Evolutionary conservation across 129 eudicot genomes (phyloP), one percentile per base, ranked within the genome.

Genomic region (Erigeron canadensis): DNA sequence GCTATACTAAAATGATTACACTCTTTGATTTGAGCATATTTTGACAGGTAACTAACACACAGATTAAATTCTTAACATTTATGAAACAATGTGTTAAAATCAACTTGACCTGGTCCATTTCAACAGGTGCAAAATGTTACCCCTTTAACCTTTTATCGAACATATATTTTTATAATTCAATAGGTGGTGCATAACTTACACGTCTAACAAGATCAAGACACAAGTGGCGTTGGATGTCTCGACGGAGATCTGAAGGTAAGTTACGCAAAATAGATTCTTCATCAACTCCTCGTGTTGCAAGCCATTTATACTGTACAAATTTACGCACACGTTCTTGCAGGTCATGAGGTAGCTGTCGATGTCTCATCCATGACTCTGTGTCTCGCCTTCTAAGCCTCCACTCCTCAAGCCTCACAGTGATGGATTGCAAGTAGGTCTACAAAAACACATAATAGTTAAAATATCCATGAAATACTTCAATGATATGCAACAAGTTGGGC

Each of bases 311-410:
- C 65, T 85, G 96, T 41, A 86, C 89, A 76, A 85, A 94, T 13
- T 90, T 89, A 4, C 96, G 87, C 12, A 89, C 95, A 70, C 96
- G 91, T 80, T 84, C 84, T 73, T 81, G 93, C 50, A 89, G 67
- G 63, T 80, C 86, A 34, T 76, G 71, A 2, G 98, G 96, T 6
- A 94, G 86, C 60, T 94, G 95, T 5, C 96, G 90, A 73, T 94
- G 98, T 75, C 82, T 79, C 96, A 94, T 94, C 98, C 98, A 94
- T 68, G 91, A 94, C 79, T 94, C 98, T 0, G 96, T 94, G 75
- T 94, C 98, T 53, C 96, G 63, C 39, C 95, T 85, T 80, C 81
- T 89, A 13, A 94, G 83, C 83, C 98, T 86, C 98, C 98, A 94
- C 70, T 94, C 98, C 75, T 94, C 98, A 5, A 94, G 95, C 83